Conservation (phyloP, 1,139 yeast species). For the Blastobotrys capitulatus region DNA sequence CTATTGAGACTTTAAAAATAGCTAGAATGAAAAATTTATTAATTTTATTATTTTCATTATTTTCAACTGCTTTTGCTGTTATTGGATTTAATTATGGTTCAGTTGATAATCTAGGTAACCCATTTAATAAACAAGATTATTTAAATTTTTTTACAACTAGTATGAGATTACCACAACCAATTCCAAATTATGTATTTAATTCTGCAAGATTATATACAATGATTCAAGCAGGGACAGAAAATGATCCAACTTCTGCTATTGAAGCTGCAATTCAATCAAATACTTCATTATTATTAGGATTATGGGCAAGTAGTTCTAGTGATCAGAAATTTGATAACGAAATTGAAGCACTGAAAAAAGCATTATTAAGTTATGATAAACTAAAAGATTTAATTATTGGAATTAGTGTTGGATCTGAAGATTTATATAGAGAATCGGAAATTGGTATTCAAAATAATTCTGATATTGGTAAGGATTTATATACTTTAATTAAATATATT, state of each 20-base stretch:
- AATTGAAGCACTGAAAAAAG: constrained; percentile 26
- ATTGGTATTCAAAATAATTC: constrained; percentile 26
- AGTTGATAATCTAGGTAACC: constrained; percentile 19
- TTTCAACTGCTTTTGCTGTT: constrained; percentile 12
- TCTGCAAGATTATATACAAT: constrained; percentile 24
- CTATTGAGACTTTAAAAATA: too few species aligned
- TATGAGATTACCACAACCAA: constrained; percentile 15
- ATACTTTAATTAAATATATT: constrained; percentile 60
- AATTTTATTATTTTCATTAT: background rate
- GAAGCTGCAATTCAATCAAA: constrained; percentile 32
- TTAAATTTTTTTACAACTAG: constrained; percentile 25
- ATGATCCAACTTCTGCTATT: constrained; percentile 27
- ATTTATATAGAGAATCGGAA: constrained; percentile 62
- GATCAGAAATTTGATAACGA: constrained; percentile 29
- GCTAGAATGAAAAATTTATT: too few species aligned
- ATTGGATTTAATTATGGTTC: constrained; percentile 25
- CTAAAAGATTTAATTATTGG: constrained; percentile 44
- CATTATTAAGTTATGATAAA: constrained; percentile 23
- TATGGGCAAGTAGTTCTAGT: constrained; percentile 31
- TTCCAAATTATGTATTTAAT: constrained; percentile 14
- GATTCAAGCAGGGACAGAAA: constrained; percentile 26
- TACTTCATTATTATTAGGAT: constrained; percentile 28
- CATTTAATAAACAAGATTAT: constrained; percentile 23
- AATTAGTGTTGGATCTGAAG: constrained; percentile 85
- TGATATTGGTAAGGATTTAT: constrained; percentile 53